These are phyloP conservation scores for Gentiana dahurica DNA, from an alignment of 257 asterid species.

Conservation along the genomic window DNA sequence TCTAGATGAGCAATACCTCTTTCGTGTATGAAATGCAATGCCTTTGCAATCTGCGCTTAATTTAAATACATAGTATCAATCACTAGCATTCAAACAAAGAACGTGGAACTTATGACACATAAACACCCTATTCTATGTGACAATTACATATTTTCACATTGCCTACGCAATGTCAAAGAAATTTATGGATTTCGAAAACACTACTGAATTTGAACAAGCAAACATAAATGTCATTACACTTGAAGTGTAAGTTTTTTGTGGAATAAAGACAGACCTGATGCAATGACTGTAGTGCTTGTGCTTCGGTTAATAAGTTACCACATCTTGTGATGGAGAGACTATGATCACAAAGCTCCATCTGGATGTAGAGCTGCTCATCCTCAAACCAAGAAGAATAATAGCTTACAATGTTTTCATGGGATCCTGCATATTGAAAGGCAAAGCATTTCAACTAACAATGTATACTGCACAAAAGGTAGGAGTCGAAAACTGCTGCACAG, in stretches of 20 bases:
- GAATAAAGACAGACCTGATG: slow-evolving; percentile 47
- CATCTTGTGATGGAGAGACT: slow-evolving; percentile 45
- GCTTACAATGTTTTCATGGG: slow-evolving; percentile 69
- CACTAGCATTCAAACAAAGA: too few species aligned
- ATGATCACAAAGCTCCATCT: slow-evolving; percentile 87
- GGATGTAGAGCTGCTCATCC: slow-evolving; percentile 75
- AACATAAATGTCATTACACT: too few species aligned
- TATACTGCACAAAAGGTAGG: not conserved
- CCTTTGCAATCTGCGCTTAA: slow-evolving; percentile 65
- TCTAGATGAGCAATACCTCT: slow-evolving; percentile 82
- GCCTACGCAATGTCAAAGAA: not conserved
- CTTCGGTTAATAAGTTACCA: slow-evolving; percentile 41
- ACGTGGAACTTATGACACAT: too few species aligned
- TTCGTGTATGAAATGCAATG: slow-evolving; percentile 65
- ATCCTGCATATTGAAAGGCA: slow-evolving; percentile 41
- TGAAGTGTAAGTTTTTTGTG: too few species aligned
- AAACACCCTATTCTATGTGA: too few species aligned
- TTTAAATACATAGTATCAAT: not conserved
- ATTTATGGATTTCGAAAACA: not conserved
- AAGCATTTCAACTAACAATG: not conserved
- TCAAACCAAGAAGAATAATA: slow-evolving; percentile 93
- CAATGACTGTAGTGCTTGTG: slow-evolving; percentile 56
- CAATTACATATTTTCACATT: not conserved
- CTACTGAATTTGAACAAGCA: not conserved
- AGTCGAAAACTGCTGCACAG: not conserved